Evolutionary conservation across 257 asterid species (phyloP).

Genomic region (Osmanthus fragrans): DNA sequence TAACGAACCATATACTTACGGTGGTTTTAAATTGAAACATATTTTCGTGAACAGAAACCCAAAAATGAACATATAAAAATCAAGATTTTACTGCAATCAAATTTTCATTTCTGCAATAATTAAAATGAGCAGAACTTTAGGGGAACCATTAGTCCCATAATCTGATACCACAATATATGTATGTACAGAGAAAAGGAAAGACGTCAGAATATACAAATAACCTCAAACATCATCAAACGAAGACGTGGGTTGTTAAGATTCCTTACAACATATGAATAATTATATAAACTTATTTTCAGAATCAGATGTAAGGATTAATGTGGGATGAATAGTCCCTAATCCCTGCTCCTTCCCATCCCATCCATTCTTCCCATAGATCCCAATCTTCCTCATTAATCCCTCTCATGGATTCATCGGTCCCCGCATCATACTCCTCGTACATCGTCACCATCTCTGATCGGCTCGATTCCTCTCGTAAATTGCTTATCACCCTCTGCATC

Average conservation of each 20-base stretch:
- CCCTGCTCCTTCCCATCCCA: slow-evolving; percentile 99
- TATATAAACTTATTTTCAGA: neutral
- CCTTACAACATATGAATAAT: neutral
- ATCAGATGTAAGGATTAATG: slow-evolving; percentile 74
- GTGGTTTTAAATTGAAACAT: too few relatives aligned
- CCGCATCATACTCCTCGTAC: slow-evolving; percentile 17
- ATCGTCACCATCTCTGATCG: slow-evolving; percentile 1
- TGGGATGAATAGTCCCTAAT: slow-evolving; percentile 81
- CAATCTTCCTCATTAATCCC: slow-evolving; percentile 64
- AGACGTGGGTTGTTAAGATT: slow-evolving; percentile 29
- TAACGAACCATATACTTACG: too few relatives aligned
- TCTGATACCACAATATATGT: neutral
- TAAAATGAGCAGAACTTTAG: neutral
- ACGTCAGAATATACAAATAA: slow-evolving; percentile 27
- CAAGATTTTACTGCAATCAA: neutral
- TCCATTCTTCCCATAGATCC: slow-evolving; percentile 96
- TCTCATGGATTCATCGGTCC: slow-evolving; percentile 44
- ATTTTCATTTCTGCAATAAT: neutral
- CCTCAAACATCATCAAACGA: slow-evolving; percentile 36
- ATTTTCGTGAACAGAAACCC: too few relatives aligned
- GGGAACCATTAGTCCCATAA: neutral
- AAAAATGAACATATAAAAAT: too few relatives aligned
- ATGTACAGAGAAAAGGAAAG: slow-evolving; percentile 18
- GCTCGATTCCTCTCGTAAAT: slow-evolving; percentile 34
- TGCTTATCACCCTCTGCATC: slow-evolving; percentile 54